Conservation (phyloP, 2,329 filamentous ascomycete species). For the Lachnellula occidentalis region DNA sequence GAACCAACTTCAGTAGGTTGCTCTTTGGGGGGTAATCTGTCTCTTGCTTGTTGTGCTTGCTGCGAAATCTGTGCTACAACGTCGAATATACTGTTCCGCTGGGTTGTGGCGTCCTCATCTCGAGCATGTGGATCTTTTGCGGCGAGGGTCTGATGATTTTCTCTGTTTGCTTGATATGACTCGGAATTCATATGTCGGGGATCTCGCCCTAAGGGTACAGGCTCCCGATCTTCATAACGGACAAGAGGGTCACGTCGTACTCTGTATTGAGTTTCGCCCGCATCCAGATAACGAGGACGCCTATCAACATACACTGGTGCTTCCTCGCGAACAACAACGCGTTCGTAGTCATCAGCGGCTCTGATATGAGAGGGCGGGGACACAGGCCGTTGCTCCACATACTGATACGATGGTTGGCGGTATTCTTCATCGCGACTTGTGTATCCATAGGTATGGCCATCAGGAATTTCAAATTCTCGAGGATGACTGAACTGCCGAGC, state of each 20-base stretch:
- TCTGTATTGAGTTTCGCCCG: conserved; percentile 14
- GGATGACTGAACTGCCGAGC: neutral
- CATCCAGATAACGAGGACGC: conserved; percentile 17
- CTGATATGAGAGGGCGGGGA: conserved; percentile 9
- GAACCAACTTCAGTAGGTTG: conserved; percentile 29
- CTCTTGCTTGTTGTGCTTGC: conserved; percentile 23
- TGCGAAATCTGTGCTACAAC: conserved; percentile 27
- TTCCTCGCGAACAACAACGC: conserved; percentile 17
- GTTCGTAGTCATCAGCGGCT: conserved; percentile 12
- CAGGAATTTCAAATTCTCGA: conserved; percentile 1
- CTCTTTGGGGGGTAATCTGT: conserved; percentile 14
- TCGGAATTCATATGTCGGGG: conserved; percentile 16
- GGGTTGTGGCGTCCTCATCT: conserved; percentile 15
- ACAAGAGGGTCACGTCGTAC: conserved; percentile 14
- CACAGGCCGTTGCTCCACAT: conserved; percentile 11
- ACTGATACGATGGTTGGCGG: conserved; percentile 9
- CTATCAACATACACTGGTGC: conserved; percentile 14
- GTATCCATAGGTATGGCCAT: conserved; percentile 6
- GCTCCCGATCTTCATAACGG: conserved; percentile 16
- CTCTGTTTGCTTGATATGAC: conserved; percentile 14
- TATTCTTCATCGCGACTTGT: conserved; percentile 8
- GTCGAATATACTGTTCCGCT: conserved; percentile 24
- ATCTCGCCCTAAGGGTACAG: conserved; percentile 3
- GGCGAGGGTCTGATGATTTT: neutral
- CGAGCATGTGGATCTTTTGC: neutral